These are phyloP conservation scores for Melampsora americana DNA, from an alignment of 1,284 basidiomycete genomes.

Conservation along the genomic window DNA sequence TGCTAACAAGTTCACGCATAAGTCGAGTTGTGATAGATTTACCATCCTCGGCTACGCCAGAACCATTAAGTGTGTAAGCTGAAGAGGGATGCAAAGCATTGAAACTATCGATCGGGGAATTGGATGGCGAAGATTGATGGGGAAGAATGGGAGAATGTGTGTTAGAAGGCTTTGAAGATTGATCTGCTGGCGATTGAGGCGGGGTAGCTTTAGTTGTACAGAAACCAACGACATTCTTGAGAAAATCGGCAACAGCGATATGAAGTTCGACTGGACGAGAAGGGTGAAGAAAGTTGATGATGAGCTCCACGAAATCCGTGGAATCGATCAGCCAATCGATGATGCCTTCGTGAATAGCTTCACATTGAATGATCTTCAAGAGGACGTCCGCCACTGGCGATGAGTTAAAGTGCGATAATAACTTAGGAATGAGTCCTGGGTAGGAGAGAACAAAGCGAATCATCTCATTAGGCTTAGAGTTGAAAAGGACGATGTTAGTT, in stretches of 20 bases:
- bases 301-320: conserved; percentile 74
- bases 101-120: conserved; percentile 42
- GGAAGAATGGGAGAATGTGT: conserved; percentile 42
- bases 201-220: conserved; percentile 78
- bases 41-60: conserved; percentile 79
- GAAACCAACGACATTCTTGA: conserved; percentile 92
- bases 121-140: conserved; percentile 53
- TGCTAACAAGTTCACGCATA: conserved; percentile 55
- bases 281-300: conserved; percentile 81
- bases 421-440: conserved; percentile 74
- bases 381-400: conserved; percentile 89
- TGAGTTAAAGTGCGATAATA: conserved; percentile 81
- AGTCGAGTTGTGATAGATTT: conserved; percentile 68
- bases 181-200: conserved; percentile 48
- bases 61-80: conserved; percentile 44
- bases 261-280: conserved; percentile 74
- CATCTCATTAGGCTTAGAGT: conserved; percentile 63
- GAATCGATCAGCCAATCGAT: conserved; percentile 64
- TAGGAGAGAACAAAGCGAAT: conserved; percentile 81
- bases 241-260: conserved; percentile 80
- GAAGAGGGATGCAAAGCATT: conserved; percentile 33
- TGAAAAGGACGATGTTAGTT: conserved; percentile 51
- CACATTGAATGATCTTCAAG: conserved; percentile 84
- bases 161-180: conserved; percentile 34
- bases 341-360: conserved; percentile 75